Evolutionary conservation across 306 rosid species (phyloP), one percentile per base, ranked within the genome.

Genomic region (Begonia masoniana): DNA sequence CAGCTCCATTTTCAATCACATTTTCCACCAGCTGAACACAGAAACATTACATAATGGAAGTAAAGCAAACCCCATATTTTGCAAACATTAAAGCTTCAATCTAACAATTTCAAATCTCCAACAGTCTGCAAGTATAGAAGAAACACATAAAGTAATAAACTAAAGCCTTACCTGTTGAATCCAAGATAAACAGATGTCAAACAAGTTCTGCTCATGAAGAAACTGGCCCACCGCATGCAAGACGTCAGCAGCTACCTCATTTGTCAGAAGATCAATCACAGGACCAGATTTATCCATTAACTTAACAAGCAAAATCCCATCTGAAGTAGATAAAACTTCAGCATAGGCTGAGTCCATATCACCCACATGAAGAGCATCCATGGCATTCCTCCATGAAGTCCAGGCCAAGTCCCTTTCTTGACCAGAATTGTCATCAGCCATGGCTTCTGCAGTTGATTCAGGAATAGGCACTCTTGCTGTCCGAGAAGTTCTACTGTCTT

Each of bases 201-300:
- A 81, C 77, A 91, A 68, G 71, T 77, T 81, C 73, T 76, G 88
- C 56, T 86, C 96, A 13, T 69, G 54, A 52, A 91, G 62, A 70
- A 83, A 86, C 54, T 83, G 96, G 55, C 74, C 83, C 57, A 91
- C 71, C 15, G 92, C 92, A 62, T 76, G 71, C 71, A 83, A 58
- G 50, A 79, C 64, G 73, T 91, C 97, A 55, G 76, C 69, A 15
- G 83, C 94, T 41, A 76, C 61, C 66, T 91, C 96, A 63, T 69
- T 75, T 16, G 96, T 66, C 66, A 91, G 78, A 54, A 81, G 94
- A 63, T 81, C 85, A 17, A 91, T 62, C 54, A 79, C 97, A 41
- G 96, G 97, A 58, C 96, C 97, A 9, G 97, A 69, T 66, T 79
- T 78, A 68, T 91, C 96, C 97, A 91, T 83, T 61, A 91, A 73